Base-by-base conservation (phyloP, 139 green algal species). In the Chlamydomonas applanata region DNA sequence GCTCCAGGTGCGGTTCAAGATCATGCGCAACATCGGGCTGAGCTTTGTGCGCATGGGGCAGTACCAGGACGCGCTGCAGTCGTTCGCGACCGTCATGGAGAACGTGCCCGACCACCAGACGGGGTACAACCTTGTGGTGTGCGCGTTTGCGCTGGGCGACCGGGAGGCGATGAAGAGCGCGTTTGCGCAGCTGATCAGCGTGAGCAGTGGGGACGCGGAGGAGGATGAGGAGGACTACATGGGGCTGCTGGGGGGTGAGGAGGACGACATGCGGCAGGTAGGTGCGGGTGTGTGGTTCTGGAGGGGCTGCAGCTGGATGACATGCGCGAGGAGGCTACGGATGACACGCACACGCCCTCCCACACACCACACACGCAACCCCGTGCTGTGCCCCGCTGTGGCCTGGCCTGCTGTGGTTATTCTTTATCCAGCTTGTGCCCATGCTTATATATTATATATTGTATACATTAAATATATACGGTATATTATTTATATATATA, bases 91-190 rank as follows among this genome's bases (percentile, higher is more conserved):
- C 0, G 83, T 93, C 25, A 88, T 94, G 83, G 85, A 92, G 32
- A 75, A 81, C 36, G 73, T 80, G 30, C 78, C 91, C 4, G 91
- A 96, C 72, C 84, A 91, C 72, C 85, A 90, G 72, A 89, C 92
- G 1, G 92, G 82, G 0, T 95, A 90, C 87, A 95, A 97, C 84
- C 84, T 97, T 34, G 78, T 94, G 46, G 70, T 97, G 52, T 95
- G 90, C 73, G 87, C 75, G n/a, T 90, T 84, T 52, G 90, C 92
- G 3, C 64, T 95, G 67, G 89, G 88, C 4, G 88, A 95, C 74
- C 83, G 81, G 19, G 89, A 95, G 62, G 86, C 86, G 65, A 93
- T 95, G 90, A 92, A 90, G 72, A 44, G 72, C 17, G 80, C 83
- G 25, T 96, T 96, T 69, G 4, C 75, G 71, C 72, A 78, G 73